Conservation (phyloP, 2,329 filamentous ascomycete genomes). For the Cytospora piceicola region DNA sequence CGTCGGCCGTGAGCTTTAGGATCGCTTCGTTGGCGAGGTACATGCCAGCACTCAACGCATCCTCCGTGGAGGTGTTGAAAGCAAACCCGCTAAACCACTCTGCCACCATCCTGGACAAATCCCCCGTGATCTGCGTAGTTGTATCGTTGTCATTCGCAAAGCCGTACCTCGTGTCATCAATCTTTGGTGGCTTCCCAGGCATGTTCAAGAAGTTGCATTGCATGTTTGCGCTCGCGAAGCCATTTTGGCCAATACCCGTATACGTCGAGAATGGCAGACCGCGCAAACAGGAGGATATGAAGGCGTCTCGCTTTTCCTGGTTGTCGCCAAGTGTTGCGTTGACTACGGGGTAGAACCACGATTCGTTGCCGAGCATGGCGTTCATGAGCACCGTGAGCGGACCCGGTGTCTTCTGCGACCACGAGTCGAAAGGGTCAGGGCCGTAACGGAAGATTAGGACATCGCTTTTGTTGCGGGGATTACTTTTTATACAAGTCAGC, state of each 20-base stretch:
- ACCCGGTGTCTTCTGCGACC: conserved; percentile 11
- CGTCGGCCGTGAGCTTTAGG: conserved; percentile 9
- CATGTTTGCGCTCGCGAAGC: conserved; percentile 12
- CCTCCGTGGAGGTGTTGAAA: conserved; percentile 16
- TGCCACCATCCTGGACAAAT: conserved; percentile 14
- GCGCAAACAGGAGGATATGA: conserved; percentile 6
- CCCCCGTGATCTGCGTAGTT: background rate
- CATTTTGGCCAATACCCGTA: conserved; percentile 12
- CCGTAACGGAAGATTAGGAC: conserved; percentile 13
- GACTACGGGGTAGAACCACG: conserved; percentile 16
- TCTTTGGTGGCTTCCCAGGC: conserved; percentile 4
- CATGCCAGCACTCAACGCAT: conserved; percentile 15
- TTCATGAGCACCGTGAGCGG: conserved; percentile 16
- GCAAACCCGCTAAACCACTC: conserved; percentile 19
- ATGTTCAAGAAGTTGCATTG: conserved; percentile 15
- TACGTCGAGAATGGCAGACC: conserved; percentile 13
- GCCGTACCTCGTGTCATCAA: background rate
- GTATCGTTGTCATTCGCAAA: background rate
- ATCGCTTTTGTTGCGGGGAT: conserved; percentile 9
- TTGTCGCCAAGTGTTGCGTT: conserved; percentile 1
- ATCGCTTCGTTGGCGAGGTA: conserved; percentile 20
- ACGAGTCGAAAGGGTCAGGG: conserved; percentile 14
- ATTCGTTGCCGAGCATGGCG: conserved; percentile 20
- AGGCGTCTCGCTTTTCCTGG: conserved; percentile 8
- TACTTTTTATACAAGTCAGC: background rate